Base-by-base conservation (phyloP, 805 yeast species). In the Peterozyma xylosa region DNA sequence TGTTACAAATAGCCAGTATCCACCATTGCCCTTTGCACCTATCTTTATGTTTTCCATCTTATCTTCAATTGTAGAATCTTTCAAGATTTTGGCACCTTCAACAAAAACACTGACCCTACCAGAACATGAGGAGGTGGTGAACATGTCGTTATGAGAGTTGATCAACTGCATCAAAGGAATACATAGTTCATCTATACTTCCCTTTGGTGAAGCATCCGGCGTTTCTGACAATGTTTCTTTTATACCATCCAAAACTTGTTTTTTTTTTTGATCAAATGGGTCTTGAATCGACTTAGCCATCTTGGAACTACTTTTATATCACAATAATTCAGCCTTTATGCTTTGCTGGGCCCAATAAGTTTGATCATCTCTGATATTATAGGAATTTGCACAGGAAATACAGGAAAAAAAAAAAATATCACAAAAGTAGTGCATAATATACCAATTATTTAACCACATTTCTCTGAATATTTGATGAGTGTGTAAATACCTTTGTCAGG, bases 121-220 rank as follows among this genome's bases (percentile, higher is more conserved):
- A 0, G 95, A 86, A 51, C 96, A 88, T 14, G 93, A 82, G 1
- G 95, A 85, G 0, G 96, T 88, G 2, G 95, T 87, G 10, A 88
- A 93, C 78, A 84, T 73, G 50, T 82, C 78, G 0, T 62, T 53
- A 51, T 77, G 76, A 2, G 71, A 51, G 54, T 88, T 88, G 52
- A 88, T 82, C 13, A 80, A 57, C 13, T 76, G 60, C 48, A 88
- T 86, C 15, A 88, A 70, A 2, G 96, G 95, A 11, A 82, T 54
- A 53, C 95, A 82, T 16, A 74, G 64, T 40, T 64, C 77, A 60
- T 88, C 96, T n/a, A 87, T 80, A 2, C 87, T 73, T 1, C 96
- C 96, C 55, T 88, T 89, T 13, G 96, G 96, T 2, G 95, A 84
- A n/a, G 78, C 66, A 59, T 83, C 91, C 3, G 77, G 79, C 11